These are phyloP conservation scores for Didymella keratinophila DNA, from an alignment of 2,329 filamentous ascomycete species.

Conservation along the genomic window DNA sequence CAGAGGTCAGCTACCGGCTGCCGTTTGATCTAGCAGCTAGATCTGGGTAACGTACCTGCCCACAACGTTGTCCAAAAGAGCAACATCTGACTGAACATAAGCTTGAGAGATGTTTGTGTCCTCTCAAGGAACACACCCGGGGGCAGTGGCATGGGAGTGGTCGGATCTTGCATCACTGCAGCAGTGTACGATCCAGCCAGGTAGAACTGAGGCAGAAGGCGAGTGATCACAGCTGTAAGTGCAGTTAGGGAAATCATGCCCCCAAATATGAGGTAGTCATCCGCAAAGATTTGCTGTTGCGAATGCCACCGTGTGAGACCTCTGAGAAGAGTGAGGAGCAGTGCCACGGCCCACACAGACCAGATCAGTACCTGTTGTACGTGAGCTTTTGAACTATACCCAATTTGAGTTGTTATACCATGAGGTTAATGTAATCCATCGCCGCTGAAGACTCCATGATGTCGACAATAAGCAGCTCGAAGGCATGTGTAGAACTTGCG, in stretches of 20 bases:
- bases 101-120: not conserved
- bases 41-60: not conserved
- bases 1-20: not conserved
- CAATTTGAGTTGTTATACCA: not conserved
- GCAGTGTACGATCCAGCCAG: slow-evolving; percentile 6
- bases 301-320: not conserved
- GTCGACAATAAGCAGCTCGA: not conserved
- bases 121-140: not conserved
- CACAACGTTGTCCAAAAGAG: not conserved
- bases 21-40: too few relatives aligned
- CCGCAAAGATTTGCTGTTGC: not conserved
- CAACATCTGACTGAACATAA: not conserved
- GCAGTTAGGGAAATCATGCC: slow-evolving; percentile 1
- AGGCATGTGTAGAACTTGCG: not conserved
- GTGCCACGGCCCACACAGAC: not conserved
- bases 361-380: not conserved
- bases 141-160: slow-evolving; percentile 6
- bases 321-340: not conserved
- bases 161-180: not conserved
- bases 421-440: not conserved
- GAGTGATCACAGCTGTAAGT: not conserved
- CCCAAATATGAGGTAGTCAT: not conserved
- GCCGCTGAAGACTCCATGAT: not conserved
- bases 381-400: not conserved
- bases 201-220: slow-evolving; percentile 16